Percentiles rank a stretch among this genome's conserved stretches.
phyloP scores from a whole-genome alignment of 169 alveolate genomes.

The Sarcocystis neurona region DNA sequence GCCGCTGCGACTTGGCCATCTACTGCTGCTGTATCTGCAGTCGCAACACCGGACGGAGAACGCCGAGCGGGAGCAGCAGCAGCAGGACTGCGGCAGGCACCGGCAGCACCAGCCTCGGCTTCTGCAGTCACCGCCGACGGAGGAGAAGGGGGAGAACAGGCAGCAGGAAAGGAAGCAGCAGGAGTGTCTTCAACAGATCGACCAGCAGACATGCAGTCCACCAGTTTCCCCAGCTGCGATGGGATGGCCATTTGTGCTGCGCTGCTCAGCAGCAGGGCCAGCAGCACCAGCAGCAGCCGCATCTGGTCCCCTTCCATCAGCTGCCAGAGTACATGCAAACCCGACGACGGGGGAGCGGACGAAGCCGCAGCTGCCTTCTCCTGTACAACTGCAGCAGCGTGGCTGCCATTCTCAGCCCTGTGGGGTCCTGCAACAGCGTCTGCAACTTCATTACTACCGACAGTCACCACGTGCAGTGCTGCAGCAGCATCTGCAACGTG shows the following conservation, averaged over 20 bases:
- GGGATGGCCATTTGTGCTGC: constrained; percentile 53
- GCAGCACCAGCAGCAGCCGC: background rate
- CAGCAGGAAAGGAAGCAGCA: background rate
- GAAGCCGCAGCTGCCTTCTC: background rate
- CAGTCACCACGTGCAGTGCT: background rate
- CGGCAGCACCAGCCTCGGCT: no score
- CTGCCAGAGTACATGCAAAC: background rate
- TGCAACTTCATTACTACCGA: background rate
- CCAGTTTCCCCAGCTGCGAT: constrained; percentile 25
- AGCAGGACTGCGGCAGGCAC: background rate
- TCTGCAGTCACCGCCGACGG: background rate
- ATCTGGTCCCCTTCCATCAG: constrained; percentile 32
- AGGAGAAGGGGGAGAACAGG: background rate
- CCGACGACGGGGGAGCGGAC: background rate
- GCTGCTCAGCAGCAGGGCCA: constrained; percentile 54
- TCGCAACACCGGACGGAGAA: background rate
- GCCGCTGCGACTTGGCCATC: no score
- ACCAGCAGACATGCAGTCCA: constrained; percentile 32
- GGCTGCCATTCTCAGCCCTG: background rate
- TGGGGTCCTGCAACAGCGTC: background rate
- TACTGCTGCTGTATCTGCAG: background rate
- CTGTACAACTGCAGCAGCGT: background rate
- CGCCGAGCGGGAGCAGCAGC: background rate
- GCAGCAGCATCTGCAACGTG: background rate
- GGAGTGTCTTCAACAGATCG: no score